A percentile compares a stretch with the other conserved stretches of the same genome.
phyloP scores from a whole-genome alignment of 2,329 filamentous ascomycete species.

The Fusarium nisikadoi region DNA sequence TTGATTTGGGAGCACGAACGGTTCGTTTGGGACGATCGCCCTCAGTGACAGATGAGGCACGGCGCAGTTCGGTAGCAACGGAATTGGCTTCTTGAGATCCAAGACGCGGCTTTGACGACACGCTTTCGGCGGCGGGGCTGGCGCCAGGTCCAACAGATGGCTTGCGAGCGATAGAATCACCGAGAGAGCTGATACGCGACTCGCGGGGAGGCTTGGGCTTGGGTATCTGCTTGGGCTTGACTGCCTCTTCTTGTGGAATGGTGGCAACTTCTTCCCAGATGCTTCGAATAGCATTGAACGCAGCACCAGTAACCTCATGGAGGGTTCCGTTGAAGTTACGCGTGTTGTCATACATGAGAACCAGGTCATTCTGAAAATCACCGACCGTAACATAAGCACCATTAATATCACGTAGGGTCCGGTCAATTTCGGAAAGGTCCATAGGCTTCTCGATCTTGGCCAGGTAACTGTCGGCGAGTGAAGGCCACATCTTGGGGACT shows the following conservation, averaged over 20 bases:
- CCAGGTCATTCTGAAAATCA: slow-evolving; percentile 78
- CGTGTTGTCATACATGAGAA: slow-evolving; percentile 83
- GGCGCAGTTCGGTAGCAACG: slow-evolving; percentile 59
- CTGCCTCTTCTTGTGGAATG: slow-evolving; percentile 63
- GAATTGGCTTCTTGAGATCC: slow-evolving; percentile 31
- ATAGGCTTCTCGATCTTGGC: slow-evolving; percentile 79
- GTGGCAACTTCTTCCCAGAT: slow-evolving; percentile 60
- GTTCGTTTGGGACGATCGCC: slow-evolving; percentile 88
- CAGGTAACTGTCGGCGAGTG: slow-evolving; percentile 78
- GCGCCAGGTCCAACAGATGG: slow-evolving; percentile 46
- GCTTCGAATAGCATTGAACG: slow-evolving; percentile 65
- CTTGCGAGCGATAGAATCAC: slow-evolving; percentile 43
- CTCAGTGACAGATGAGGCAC: slow-evolving; percentile 82
- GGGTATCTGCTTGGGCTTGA: slow-evolving; percentile 63
- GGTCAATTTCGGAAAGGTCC: slow-evolving; percentile 85
- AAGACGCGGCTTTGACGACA: slow-evolving; percentile 30
- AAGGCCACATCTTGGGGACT: slow-evolving; percentile 79
- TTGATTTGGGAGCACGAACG: slow-evolving; percentile 89
- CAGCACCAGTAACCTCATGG: slow-evolving; percentile 75
- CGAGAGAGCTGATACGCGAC: slow-evolving; percentile 43
- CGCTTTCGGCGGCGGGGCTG: slow-evolving; percentile 44
- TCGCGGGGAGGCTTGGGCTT: slow-evolving; percentile 53
- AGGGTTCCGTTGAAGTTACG: slow-evolving; percentile 82
- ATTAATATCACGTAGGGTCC: slow-evolving; percentile 75
- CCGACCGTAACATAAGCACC: slow-evolving; percentile 72